Evolutionary conservation across 2,329 filamentous ascomycete genomes (phyloP), one percentile per base, ranked within the genome.

Genomic region (Hypoxylon sp.): DNA sequence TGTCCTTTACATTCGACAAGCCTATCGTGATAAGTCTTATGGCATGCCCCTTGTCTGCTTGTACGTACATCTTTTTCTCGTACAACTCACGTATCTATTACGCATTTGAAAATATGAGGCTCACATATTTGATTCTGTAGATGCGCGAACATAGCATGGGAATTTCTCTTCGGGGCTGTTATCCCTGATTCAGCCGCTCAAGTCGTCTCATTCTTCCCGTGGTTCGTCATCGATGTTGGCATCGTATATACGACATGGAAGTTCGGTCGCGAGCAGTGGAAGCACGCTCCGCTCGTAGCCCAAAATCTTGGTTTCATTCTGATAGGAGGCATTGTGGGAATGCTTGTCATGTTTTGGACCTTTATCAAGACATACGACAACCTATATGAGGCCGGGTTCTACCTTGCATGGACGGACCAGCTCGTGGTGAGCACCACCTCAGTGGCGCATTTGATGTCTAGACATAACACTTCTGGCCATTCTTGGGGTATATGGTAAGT

Each of bases 401-500:
- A 45, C n/a, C 36, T 43, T n/a, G 52, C 52, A 5, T 56, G 36
- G 36, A 45, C 38, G 17, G 36, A 45, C 14, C 52, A 56, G 10
- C n/a, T 56, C 14, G 23, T 56, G n/a, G 36, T 56, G 3, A 56
- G 52, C 36, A 45, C 36, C 25, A 45, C 52, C 11, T 56, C 52
- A 3, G 52, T 56, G 38, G 36, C 38, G 3, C 52, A 56, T 6
- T 32, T 56, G 38, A 56, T 56, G 36, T 56, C 36, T n/a, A 43
- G 52, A 36, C 28, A 56, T 45, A 56, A 45, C 11, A 56, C 52
- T 4, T 56, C 52, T 45, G 52, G 52, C 9, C 52, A 56, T 21
- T 56, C 52, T 19, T 56, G 52, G 52, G 38, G 21, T 19, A 56
- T 56, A 14, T 56, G 52, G 52, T 56, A 45, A 56, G 52, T 45